phyloP scores from a whole-genome alignment of 2,329 filamentous ascomycete species.

The Diaporthe ilicicola region DNA sequence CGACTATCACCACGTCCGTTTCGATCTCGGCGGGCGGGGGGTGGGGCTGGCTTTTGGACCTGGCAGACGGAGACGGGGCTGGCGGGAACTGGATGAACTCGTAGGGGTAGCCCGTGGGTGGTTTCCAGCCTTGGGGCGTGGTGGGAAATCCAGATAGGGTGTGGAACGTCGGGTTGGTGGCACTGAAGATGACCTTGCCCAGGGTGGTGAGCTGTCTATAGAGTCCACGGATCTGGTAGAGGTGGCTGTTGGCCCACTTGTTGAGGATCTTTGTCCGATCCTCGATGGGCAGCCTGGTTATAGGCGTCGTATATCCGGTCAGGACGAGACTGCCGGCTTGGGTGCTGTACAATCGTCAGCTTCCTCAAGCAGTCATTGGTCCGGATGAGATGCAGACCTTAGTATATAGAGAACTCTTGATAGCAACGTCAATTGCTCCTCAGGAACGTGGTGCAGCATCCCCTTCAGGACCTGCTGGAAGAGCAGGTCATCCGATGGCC shows the following conservation, averaged over 20 bases:
- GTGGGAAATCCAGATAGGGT: constrained; percentile 49
- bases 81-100: constrained; percentile 30
- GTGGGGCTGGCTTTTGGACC: background rate
- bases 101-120: constrained; percentile 22
- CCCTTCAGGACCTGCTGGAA: constrained; percentile 36
- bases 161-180: constrained; percentile 53
- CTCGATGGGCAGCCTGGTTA: constrained; percentile 26
- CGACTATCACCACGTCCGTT: constrained; percentile 33
- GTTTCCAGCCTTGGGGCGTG: constrained; percentile 36
- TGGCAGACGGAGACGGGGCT: background rate
- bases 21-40: constrained; percentile 25
- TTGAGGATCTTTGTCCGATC: constrained; percentile 46
- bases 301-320: constrained; percentile 29
- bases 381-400: constrained; percentile 9
- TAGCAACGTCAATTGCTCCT: constrained; percentile 29
- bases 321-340: constrained; percentile 25
- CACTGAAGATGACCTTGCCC: constrained; percentile 54
- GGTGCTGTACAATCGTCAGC: constrained; percentile 7
- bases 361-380: background rate
- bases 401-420: constrained; percentile 34
- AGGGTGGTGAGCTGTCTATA: constrained; percentile 54
- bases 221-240: constrained; percentile 55
- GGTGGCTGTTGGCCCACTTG: constrained; percentile 55
- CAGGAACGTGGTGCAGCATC: constrained; percentile 35
- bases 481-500: constrained; percentile 33